A percentile compares a stretch with the other conserved stretches of the same genome.
phyloP scores from a whole-genome alignment of 2,329 filamentous ascomycete species.

The Fragosphaeria purpurea region DNA sequence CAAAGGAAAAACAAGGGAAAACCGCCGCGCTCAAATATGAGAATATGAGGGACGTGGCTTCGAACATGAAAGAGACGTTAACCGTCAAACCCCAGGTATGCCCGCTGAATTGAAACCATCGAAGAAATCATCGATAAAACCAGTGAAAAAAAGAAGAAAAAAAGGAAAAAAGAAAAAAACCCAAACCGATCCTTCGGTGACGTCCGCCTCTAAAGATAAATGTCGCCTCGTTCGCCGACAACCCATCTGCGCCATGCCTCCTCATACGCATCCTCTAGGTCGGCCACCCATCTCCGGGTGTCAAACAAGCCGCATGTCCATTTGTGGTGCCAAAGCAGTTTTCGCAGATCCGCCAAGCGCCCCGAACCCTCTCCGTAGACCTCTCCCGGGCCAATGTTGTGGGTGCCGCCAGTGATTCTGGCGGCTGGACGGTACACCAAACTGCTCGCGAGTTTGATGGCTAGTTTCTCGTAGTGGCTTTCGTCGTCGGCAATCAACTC shows the following conservation, averaged over 20 bases:
- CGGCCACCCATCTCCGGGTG: slow-evolving; percentile 79
- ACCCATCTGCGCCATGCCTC: slow-evolving; percentile 87
- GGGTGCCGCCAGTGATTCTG: slow-evolving; percentile 9
- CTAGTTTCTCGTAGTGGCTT: slow-evolving; percentile 72
- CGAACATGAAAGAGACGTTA: too few relatives aligned
- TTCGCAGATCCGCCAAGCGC: slow-evolving; percentile 67
- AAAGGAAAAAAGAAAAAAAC: too few relatives aligned
- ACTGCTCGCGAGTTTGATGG: slow-evolving; percentile 54
- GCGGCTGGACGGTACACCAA: slow-evolving; percentile 44
- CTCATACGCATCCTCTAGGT: slow-evolving; percentile 81
- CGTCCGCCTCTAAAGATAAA: slow-evolving; percentile 50
- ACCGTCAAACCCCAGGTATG: too few relatives aligned
- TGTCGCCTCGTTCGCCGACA: slow-evolving; percentile 77
- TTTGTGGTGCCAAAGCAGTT: slow-evolving; percentile 70
- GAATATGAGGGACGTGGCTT: too few relatives aligned
- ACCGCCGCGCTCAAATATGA: too few relatives aligned
- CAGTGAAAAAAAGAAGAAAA: too few relatives aligned
- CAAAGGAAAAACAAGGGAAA: too few relatives aligned
- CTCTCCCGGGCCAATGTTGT: slow-evolving; percentile 11
- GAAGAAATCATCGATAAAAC: too few relatives aligned
- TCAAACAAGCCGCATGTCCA: slow-evolving; percentile 87
- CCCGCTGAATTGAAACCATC: too few relatives aligned
- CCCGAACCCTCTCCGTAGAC: slow-evolving; percentile 49
- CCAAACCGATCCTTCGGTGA: too few relatives aligned
- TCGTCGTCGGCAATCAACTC: slow-evolving; percentile 75